A percentile compares a stretch with the other conserved stretches of the same genome.
Evolutionary conservation across 768 basidiomycete genomes (phyloP).

Genomic region (Macrolepiota fuliginosa): DNA sequence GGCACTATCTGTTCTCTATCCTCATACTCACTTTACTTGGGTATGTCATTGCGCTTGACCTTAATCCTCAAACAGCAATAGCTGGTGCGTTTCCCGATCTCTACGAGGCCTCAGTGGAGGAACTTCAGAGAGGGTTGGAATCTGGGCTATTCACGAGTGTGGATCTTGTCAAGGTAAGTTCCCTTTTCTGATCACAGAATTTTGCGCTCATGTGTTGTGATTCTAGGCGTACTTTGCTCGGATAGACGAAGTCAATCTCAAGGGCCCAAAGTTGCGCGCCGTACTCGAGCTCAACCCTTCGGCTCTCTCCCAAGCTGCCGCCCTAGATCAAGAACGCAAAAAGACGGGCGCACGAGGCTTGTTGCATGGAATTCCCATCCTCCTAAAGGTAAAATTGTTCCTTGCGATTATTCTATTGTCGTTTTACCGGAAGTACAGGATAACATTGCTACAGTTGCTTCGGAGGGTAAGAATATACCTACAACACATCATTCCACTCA

Average conservation of each 20-base stretch:
- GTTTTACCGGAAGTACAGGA: slow-evolving; percentile 27
- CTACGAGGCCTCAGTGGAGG: slow-evolving; percentile 56
- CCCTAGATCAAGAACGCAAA: slow-evolving; percentile 43
- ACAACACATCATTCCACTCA: background rate
- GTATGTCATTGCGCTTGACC: background rate
- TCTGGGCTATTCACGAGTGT: slow-evolving; percentile 52
- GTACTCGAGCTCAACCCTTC: slow-evolving; percentile 56
- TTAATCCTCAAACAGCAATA: background rate
- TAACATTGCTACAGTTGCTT: slow-evolving; percentile 44
- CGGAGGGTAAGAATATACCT: slow-evolving; percentile 31
- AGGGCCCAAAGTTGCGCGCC: slow-evolving; percentile 55
- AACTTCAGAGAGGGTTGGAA: too few species aligned
- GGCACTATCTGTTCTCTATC: background rate
- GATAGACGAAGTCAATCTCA: slow-evolving; percentile 66
- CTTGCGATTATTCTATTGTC: background rate
- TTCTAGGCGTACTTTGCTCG: slow-evolving; percentile 63
- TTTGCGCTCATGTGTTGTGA: background rate
- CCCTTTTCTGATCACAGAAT: background rate
- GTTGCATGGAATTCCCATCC: too few species aligned
- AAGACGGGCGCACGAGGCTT: slow-evolving; percentile 43
- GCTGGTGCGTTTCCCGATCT: slow-evolving; percentile 44
- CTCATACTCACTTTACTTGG: background rate
- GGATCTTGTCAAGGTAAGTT: slow-evolving; percentile 56
- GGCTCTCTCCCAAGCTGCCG: slow-evolving; percentile 50
- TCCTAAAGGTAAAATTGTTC: slow-evolving; percentile 39